phyloP scores from a whole-genome alignment of 108 stramenopile genomes.

The Stephanodiscus triporus region DNA sequence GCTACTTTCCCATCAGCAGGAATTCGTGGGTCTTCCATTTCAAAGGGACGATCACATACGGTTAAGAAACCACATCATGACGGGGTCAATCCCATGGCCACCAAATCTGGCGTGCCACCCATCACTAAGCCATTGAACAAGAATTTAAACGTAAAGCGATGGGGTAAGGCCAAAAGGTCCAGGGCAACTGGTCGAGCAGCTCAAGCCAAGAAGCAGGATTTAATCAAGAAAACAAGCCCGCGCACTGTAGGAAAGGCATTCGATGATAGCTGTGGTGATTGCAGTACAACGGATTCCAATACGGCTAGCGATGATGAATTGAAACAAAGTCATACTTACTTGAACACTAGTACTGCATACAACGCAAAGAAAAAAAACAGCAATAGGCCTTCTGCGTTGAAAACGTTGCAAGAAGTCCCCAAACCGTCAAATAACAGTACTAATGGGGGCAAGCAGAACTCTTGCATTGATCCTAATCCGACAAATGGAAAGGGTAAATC shows the following conservation, averaged over 20 bases:
- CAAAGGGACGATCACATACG: not conserved
- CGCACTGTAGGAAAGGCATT: not conserved
- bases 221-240: constrained; percentile 5
- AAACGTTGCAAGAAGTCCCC: not conserved
- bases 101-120: not conserved
- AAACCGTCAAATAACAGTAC: not conserved
- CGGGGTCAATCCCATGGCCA: not conserved
- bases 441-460: not conserved
- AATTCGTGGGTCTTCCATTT: not conserved
- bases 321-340: not conserved
- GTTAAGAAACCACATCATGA: not conserved
- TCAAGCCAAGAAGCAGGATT: not conserved
- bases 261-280: constrained; percentile 17
- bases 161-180: constrained; percentile 17
- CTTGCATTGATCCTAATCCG: not conserved
- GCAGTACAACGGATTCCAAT: constrained; percentile 41
- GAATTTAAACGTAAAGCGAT: constrained; percentile 19
- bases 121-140: constrained; percentile 2
- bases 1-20: not conserved
- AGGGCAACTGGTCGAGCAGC: not conserved
- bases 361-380: constrained; percentile 1
- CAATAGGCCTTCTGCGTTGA: not conserved
- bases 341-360: not conserved
- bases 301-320: constrained; percentile 15
- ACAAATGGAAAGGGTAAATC: not conserved